Evolutionary conservation across 2,329 filamentous ascomycete genomes (phyloP).

Genomic region (Diaporthe capsici): DNA sequence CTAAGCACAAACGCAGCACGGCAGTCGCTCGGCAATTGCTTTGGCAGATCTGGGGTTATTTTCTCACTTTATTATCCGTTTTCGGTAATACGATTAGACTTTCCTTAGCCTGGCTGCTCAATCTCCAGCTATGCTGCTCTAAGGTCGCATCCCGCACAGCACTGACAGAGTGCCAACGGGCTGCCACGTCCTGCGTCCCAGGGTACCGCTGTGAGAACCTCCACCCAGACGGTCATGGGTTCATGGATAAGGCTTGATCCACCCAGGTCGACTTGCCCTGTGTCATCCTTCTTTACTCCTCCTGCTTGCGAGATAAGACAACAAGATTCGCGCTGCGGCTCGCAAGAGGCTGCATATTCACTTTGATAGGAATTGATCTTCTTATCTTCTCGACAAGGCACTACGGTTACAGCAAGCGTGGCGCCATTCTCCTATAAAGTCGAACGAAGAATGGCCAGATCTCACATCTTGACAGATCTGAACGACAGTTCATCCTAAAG

Average conservation of each 20-base stretch:
- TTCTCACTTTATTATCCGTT: conserved; percentile 40
- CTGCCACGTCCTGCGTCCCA: neutral
- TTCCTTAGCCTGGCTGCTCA: neutral
- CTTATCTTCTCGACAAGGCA: conserved; percentile 4
- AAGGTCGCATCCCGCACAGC: neutral
- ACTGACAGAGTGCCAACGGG: neutral
- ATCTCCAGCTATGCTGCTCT: conserved; percentile 5
- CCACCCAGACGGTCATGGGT: conserved; percentile 1
- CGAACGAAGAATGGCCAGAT: conserved; percentile 24
- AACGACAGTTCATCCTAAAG: neutral
- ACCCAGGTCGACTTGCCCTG: neutral
- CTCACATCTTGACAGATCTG: neutral
- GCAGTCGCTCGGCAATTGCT: conserved; percentile 17
- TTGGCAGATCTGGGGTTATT: neutral
- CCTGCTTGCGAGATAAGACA: conserved; percentile 1
- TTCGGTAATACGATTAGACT: conserved; percentile 22
- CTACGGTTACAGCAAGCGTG: neutral
- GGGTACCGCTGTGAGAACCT: conserved; percentile 23
- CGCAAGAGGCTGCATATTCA: neutral
- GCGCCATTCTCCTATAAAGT: conserved; percentile 26
- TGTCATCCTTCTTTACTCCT: neutral
- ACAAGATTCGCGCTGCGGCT: neutral
- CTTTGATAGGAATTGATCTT: neutral
- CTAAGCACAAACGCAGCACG: neutral
- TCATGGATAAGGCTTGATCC: conserved; percentile 11